Conservation (phyloP, 352 stramenopile species). For the Globisporangium spinosum region DNA sequence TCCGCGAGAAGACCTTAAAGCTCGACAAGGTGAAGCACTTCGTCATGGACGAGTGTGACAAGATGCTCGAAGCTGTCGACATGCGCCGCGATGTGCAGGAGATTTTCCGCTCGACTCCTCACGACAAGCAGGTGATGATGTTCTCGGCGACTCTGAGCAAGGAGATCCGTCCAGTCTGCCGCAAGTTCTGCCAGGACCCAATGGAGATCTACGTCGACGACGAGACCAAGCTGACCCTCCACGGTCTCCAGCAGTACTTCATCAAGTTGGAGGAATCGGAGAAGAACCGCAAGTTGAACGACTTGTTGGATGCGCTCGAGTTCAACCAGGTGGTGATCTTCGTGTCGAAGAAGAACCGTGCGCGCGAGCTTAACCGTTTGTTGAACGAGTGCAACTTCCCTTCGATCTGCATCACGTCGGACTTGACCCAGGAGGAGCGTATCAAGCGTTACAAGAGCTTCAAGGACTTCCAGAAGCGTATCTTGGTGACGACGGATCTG, state of each 20-base stretch:
- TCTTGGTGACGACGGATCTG: slow-evolving; percentile 99
- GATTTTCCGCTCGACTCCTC: slow-evolving; percentile 98
- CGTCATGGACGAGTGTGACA: slow-evolving; percentile 99
- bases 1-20: slow-evolving; percentile 96
- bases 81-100: slow-evolving; percentile 99
- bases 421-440: slow-evolving; percentile 96
- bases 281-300: slow-evolving; percentile 99
- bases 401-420: slow-evolving; percentile 98
- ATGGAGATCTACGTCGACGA: slow-evolving; percentile 99
- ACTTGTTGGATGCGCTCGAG: slow-evolving; percentile 98
- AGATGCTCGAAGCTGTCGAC: slow-evolving; percentile 97
- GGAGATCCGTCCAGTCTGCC: slow-evolving; percentile 98
- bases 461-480: slow-evolving; percentile 99
- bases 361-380: slow-evolving; percentile 96
- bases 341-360: slow-evolving; percentile 96
- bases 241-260: slow-evolving; percentile 99
- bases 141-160: slow-evolving; percentile 99
- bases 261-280: slow-evolving; percentile 98
- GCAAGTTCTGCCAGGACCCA: slow-evolving; percentile 99
- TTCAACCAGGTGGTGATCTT: slow-evolving; percentile 99
- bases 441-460: slow-evolving; percentile 99
- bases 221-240: slow-evolving; percentile 99
- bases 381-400: slow-evolving; percentile 99
- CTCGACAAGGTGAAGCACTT: slow-evolving; percentile 99
- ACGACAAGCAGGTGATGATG: slow-evolving; percentile 99